These are phyloP conservation scores for Cytospora paraplurivora DNA, from an alignment of 2,329 filamentous ascomycete genomes.

Conservation along the genomic window DNA sequence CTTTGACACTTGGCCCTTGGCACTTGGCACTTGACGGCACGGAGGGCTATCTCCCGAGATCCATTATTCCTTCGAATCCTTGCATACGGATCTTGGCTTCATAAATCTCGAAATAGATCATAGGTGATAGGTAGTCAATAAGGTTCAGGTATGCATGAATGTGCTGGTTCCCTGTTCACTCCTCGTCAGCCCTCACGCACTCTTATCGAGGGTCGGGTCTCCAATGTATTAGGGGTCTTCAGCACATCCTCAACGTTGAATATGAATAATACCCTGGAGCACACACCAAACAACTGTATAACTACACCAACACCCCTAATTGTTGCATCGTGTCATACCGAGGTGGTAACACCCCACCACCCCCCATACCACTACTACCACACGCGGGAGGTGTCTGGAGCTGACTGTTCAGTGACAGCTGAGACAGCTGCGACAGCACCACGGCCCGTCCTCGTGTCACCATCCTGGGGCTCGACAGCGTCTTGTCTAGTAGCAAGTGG, in stretches of 20 bases:
- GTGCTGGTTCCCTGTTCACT: background rate
- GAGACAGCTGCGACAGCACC: slow-evolving; percentile 14
- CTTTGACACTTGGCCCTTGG: too few relatives aligned
- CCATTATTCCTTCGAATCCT: too few relatives aligned
- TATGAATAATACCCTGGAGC: too few relatives aligned
- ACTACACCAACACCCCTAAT: background rate
- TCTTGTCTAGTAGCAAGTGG: slow-evolving; percentile 11
- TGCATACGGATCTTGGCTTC: too few relatives aligned
- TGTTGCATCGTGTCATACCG: background rate
- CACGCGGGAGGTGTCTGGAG: background rate
- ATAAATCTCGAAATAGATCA: too few relatives aligned
- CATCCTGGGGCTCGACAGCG: background rate
- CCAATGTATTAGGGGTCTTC: too few relatives aligned
- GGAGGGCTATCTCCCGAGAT: too few relatives aligned
- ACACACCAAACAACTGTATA: background rate
- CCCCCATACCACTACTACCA: background rate
- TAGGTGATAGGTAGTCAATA: too few relatives aligned
- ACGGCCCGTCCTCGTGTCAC: slow-evolving; percentile 9
- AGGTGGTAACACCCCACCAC: too few relatives aligned
- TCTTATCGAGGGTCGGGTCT: background rate
- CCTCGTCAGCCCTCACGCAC: background rate
- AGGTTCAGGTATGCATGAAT: background rate
- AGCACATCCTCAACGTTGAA: background rate
- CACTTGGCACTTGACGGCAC: too few relatives aligned
- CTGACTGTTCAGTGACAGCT: background rate